Evolutionary conservation across 2,329 filamentous ascomycete genomes (phyloP).

Genomic region (Phialophora expanda): DNA sequence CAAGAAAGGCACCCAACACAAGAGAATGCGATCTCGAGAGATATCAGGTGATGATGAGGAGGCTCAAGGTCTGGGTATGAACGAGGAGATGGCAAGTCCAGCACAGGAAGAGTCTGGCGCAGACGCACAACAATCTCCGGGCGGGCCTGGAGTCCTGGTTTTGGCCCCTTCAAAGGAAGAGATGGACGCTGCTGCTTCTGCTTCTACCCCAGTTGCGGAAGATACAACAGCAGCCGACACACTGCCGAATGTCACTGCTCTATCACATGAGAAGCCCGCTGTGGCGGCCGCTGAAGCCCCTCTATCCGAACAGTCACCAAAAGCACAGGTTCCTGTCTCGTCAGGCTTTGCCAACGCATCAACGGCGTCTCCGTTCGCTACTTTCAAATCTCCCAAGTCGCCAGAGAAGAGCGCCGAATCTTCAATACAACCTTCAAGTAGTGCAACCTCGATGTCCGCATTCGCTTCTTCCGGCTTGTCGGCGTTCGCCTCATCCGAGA

Average conservation of each 20-base stretch:
- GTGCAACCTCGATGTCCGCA: constrained; percentile 61
- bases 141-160: constrained; percentile 37
- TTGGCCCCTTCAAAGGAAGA: constrained; percentile 30
- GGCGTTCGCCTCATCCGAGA: constrained; percentile 64
- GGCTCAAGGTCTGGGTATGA: constrained; percentile 25
- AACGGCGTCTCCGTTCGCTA: constrained; percentile 51
- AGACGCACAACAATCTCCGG: constrained; percentile 38
- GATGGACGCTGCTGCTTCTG: constrained; percentile 18
- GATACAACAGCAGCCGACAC: constrained; percentile 7
- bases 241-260: neutral
- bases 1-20: constrained; percentile 40
- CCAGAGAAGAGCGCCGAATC: constrained; percentile 38
- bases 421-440: constrained; percentile 35
- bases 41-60: constrained; percentile 34
- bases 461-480: constrained; percentile 73
- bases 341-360: constrained; percentile 51
- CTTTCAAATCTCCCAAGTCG: constrained; percentile 43
- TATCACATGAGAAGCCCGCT: constrained; percentile 1
- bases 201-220: constrained; percentile 7
- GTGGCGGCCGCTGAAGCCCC: neutral
- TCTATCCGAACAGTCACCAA: constrained; percentile 11
- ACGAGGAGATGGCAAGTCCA: constrained; percentile 34
- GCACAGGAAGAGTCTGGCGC: constrained; percentile 37
- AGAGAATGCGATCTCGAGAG: constrained; percentile 45
- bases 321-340: constrained; percentile 21